Evolutionary conservation across 106 monocot species (phyloP), one percentile per base, ranked within the genome.

Genomic region (Iris macrosiphon): DNA sequence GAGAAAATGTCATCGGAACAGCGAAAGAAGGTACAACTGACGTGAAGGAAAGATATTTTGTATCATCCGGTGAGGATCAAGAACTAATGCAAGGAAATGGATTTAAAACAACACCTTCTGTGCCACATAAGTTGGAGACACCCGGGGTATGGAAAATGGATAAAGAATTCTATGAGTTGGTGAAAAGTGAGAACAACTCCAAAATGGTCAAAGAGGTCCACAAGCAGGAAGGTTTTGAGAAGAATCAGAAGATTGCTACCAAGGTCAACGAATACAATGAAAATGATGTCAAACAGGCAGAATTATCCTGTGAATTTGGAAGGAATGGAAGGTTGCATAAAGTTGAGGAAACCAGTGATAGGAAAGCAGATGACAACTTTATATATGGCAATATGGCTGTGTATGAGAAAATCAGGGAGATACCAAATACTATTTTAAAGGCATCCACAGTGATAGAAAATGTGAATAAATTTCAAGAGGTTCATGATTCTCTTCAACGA

Each of bases 141-240:
- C 18, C 61, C 49, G 80, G 62, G 45, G 69, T 83, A 44, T 80
- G 80, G 92, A 77, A 74, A 69, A 72, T 62, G 33, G 79, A 80
- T 57, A 69, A 77, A 32, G 43, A 80, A 55, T 83, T 77, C 47
- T 72, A 77, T 68, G 80, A 83, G 66, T 35, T 77, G 59, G 52
- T 62, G 21, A 50, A 59, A 20, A 62, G 50, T 63, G 59, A 59
- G 9, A 63, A 45, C 28, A 75, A 68, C 16, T 57, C 49, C 18
- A 65, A 16, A 54, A 61, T 57, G 22, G 26, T 57, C 27, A 26
- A 22, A 31, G 69, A 73, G 29, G 25, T 49, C 17, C 50, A 28
- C 44, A 30, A 43, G 32, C 38, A 46, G 13, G 63, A 60, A 52
- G 20, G 16, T 34, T 35, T 35, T 35, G 34, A 35, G 34, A 35